Base-by-base conservation (phyloP, 2,329 filamentous ascomycete species). In the Coleophoma eucalyptorum region DNA sequence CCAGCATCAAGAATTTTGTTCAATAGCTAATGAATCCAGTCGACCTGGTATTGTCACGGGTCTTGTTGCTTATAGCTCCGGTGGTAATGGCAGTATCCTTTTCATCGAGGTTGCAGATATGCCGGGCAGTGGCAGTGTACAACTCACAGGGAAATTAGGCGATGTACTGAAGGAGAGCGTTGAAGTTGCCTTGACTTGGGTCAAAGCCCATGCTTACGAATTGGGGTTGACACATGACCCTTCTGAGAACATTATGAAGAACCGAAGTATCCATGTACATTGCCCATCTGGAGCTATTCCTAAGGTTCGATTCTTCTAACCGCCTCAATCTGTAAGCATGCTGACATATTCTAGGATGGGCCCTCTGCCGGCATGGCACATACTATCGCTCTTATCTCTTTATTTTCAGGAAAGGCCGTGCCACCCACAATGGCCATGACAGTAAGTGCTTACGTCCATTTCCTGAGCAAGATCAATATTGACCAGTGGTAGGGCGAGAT, bases 81-180 rank as follows among this genome's bases (percentile, higher is more conserved):
- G 94, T 46, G 91, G 91, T 44, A 93, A 97, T 67, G 94, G 94
- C 55, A 92, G 89, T 65, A 99, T 99, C 63, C 79, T 99, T 50
- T 99, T 99, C 76, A 99, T 99, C 62, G 94, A 99, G 71, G 90
- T 97, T 42, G 90, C 93, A 11, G 92, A 96, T 65, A 97, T 97
- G 91, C 94, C 94, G 0, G 94, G 94, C 41, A 86, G 83, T 50
- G 94, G 94, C 33, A 86, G 87, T 48, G 90, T 99, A 34, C 94
- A 97, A 71, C 83, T 99, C 21, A 99, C 94, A 1, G 94, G 94
- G 55, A 97, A 96, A 68, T 83, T 99, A 6, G 94, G 94, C 56
- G 92, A 97, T 61, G 94, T 99, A 31, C 83, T 99, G 52, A 97
- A 97, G 71, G 94, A 99, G 71, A 93, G 87, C 56, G 94, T 97